Conservation (phyloP, 2,329 filamentous ascomycete species). For the Sporothrix euskadiensis region DNA sequence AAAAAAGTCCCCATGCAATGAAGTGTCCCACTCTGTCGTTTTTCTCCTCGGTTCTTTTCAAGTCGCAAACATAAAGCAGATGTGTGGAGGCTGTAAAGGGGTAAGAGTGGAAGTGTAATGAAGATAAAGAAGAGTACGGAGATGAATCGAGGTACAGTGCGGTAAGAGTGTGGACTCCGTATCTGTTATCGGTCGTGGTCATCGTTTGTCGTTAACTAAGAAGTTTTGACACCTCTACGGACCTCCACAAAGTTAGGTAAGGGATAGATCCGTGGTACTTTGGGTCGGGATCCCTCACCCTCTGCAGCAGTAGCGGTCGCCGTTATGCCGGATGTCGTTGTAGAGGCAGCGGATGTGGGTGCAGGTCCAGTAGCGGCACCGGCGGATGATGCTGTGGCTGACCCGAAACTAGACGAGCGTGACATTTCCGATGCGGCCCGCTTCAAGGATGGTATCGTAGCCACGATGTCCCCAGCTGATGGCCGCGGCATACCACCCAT, state of each 20-base stretch:
- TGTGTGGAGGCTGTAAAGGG: not conserved
- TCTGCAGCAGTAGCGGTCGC: conserved; percentile 29
- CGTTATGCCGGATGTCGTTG: conserved; percentile 33
- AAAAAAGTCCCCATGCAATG: not conserved
- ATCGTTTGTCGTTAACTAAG: not conserved
- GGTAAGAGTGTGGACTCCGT: not conserved
- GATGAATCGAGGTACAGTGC: not conserved
- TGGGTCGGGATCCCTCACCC: conserved; percentile 37
- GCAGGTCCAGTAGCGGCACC: conserved; percentile 30
- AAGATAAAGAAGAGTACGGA: not conserved
- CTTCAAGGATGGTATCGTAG: conserved; percentile 48
- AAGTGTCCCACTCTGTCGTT: not conserved
- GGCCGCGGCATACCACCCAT: conserved; percentile 36
- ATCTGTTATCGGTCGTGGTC: not conserved
- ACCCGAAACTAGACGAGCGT: conserved; percentile 49
- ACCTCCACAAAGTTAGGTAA: conserved; percentile 43
- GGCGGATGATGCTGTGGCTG: conserved; percentile 36
- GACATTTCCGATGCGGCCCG: conserved; percentile 56
- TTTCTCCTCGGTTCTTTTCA: not conserved
- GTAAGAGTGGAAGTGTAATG: not conserved
- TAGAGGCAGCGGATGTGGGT: conserved; percentile 27
- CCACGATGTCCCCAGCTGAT: conserved; percentile 51
- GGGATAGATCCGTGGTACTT: conserved; percentile 44
- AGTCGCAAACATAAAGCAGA: not conserved
- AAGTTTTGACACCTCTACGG: conserved; percentile 39